These are phyloP conservation scores for Neofusicoccum sp. DNA, from an alignment of 2,329 filamentous ascomycete genomes.

Conservation along the genomic window DNA sequence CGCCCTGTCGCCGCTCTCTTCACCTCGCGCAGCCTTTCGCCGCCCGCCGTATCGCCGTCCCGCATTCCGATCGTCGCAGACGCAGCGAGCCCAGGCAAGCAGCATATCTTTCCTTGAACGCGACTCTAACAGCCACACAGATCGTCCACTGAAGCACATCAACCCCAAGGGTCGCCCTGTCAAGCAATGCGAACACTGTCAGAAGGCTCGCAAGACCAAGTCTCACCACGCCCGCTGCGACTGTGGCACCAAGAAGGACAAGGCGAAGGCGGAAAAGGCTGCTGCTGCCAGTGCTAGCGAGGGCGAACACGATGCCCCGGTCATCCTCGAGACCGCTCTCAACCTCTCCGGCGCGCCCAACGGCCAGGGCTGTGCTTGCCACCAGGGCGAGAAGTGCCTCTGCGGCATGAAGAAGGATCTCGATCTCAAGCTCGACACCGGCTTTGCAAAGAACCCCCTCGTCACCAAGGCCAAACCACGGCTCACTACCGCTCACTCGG, in stretches of 20 bases:
- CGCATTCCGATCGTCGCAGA: neutral
- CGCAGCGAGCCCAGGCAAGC: slow-evolving; percentile 24
- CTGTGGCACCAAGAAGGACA: slow-evolving; percentile 86
- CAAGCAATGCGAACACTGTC: slow-evolving; percentile 97
- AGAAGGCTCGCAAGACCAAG: slow-evolving; percentile 91
- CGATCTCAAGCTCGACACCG: slow-evolving; percentile 44
- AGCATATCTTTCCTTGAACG: slow-evolving; percentile 4
- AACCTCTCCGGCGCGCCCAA: slow-evolving; percentile 27
- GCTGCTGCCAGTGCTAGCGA: slow-evolving; percentile 32
- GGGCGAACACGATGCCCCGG: slow-evolving; percentile 31
- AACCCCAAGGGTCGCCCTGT: slow-evolving; percentile 97
- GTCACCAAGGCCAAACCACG: slow-evolving; percentile 54
- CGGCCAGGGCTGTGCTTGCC: slow-evolving; percentile 51
- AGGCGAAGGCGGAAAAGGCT: slow-evolving; percentile 46
- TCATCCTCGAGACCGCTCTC: slow-evolving; percentile 28
- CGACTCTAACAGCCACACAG: slow-evolving; percentile 47
- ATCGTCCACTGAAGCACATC: slow-evolving; percentile 88
- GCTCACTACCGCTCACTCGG: slow-evolving; percentile 57
- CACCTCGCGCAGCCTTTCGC: neutral
- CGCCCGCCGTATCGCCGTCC: slow-evolving; percentile 3
- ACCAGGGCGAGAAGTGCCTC: slow-evolving; percentile 58
- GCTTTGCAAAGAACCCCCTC: slow-evolving; percentile 48
- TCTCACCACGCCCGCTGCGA: slow-evolving; percentile 95
- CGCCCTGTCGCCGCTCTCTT: neutral
- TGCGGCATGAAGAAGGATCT: slow-evolving; percentile 62